Base-by-base conservation (phyloP, 768 basidiomycete genomes). In the Xanthoconium stramineum region DNA sequence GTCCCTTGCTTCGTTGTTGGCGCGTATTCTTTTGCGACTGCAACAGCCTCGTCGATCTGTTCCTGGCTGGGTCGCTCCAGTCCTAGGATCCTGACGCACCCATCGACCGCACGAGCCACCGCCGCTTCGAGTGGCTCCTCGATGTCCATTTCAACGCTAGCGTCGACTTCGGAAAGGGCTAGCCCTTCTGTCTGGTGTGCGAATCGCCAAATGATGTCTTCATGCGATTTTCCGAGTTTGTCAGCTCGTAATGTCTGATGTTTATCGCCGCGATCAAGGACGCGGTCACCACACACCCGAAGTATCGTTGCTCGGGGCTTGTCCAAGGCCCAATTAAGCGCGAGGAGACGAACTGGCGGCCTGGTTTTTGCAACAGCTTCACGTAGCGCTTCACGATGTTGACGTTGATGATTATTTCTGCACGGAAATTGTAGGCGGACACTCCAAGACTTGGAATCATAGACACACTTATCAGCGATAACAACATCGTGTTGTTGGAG, bases 401-500 rank as follows among this genome's bases (percentile, higher is more conserved):
- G 83, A 15, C 66, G 74, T 3, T 89, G 78, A 65, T 99, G 96
- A 69, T 98, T 98, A 71, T 99, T 98, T 61, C 94, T 85, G 57
- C 77, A 38, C 2, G 28, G 15, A 20, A n/a, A 20, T 10, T 46
- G 43, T 52, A 36, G 61, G 24, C 12, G 11, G 28, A 50, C 1
- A 44, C 7, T 9, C 17, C 44, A 12, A 2, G 20, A 47, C 45
- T 35, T 39, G 6, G 36, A 37, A 40, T 30, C 19, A 9, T 1
- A 48, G 12, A 72, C 85, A 50, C 62, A 93, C 94, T 91, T 91
- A 72, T 98, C 97, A 29, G 95, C 94, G 58, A 91, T 91, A 24
- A 98, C 95, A 1, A 98, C 83, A 56, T 89, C 79, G 48, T 89
- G 74, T 0, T 68, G 76, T 51, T 80, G 67, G 28, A 98, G 75